Base-by-base conservation (phyloP, 805 yeast species). In the Martiniozyma abietophila region DNA sequence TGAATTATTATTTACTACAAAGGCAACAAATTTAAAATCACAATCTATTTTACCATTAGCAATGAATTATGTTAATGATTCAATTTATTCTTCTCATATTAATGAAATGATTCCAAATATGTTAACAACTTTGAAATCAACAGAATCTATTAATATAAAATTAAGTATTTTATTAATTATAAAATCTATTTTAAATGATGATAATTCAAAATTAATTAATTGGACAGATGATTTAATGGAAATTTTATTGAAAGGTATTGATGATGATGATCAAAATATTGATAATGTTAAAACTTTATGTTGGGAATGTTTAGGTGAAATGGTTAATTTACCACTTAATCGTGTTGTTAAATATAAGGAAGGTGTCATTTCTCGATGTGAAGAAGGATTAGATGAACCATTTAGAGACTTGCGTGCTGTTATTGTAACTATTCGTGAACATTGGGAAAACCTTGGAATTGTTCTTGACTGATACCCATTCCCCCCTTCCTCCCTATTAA, bases 351-450 rank as follows among this genome's bases (percentile, higher is more conserved):
- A 78, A 5, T 79, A 65, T 48, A 73, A 69, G 49, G 51, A 50
- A 4, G 55, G 53, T 8, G 61, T 83, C 8, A 61, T 82, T 24
- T 53, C 47, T 14, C 65, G 62, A 10, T 57, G 82, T 29, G 61
- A 59, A 1, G 51, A 49, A 1, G 76, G 70, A 1, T 60, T 92
- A 42, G 92, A 80, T 45, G 96, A 89, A 53, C 67, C 65, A 31
- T 78, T 67, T 50, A 70, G 98, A 54, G 59, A 56, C 3, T 83
- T 89, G 2, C 71, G 98, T 50, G 79, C 75, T 51, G 65, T 73
- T 33, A 80, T 89, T 6, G 76, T 81, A 34, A 85, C 80, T 45
- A 74, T 89, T 35, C 71, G 96, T 49, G 96, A 89, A 51, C 61
- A 67, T 1, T 79, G 73, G 48, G 83, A 62, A 53, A 94, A 81